phyloP scores from a whole-genome alignment of 306 rosid species.

The Vigna mungo region DNA sequence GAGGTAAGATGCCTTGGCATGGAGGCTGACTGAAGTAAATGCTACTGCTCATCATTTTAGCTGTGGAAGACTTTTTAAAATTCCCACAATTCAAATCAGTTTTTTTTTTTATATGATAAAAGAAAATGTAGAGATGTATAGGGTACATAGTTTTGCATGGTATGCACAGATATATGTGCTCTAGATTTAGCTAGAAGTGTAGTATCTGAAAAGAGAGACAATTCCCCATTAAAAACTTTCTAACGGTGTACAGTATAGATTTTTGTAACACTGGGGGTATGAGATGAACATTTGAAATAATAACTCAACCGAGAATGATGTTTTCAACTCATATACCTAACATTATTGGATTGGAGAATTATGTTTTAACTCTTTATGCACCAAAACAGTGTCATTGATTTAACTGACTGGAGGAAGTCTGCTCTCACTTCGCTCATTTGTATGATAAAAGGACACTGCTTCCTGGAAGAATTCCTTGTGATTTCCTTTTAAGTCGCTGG shows the following conservation, averaged over 20 bases:
- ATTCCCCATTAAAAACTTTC: background rate
- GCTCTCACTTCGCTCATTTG: background rate
- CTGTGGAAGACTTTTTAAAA: slow-evolving; percentile 14
- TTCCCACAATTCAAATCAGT: slow-evolving; percentile 36
- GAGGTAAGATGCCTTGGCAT: slow-evolving; percentile 22
- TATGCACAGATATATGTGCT: slow-evolving; percentile 31
- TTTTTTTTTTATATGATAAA: slow-evolving; percentile 42
- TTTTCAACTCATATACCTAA: background rate
- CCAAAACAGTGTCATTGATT: background rate
- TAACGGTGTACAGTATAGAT: background rate
- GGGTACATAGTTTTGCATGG: slow-evolving; percentile 38
- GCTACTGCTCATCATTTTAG: slow-evolving; percentile 3
- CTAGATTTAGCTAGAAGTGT: slow-evolving; percentile 3
- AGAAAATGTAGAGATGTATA: slow-evolving; percentile 42
- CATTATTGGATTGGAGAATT: background rate
- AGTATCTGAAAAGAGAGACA: background rate
- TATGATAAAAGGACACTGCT: no score
- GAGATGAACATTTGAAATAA: background rate
- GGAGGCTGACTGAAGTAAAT: slow-evolving; percentile 37
- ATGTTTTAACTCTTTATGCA: background rate
- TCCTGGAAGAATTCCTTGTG: no score
- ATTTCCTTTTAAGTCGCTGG: background rate
- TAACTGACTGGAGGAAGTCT: no score
- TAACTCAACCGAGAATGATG: slow-evolving; percentile 5
- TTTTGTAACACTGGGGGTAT: background rate